phyloP scores from a whole-genome alignment of 2,329 filamentous ascomycete genomes.

The Fusarium foetens region DNA sequence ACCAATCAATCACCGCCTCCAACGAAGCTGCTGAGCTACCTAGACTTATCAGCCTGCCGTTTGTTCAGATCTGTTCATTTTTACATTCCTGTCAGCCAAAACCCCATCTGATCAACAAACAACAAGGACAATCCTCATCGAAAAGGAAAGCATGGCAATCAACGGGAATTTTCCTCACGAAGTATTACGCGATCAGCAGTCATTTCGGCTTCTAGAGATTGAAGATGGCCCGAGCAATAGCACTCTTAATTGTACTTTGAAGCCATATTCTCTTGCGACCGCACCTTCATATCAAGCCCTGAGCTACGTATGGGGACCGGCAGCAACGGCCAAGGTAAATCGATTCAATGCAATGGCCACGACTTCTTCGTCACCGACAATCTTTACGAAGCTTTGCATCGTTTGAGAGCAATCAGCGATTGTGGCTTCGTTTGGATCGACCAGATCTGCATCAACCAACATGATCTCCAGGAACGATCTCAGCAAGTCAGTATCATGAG shows the following conservation, averaged over 20 bases:
- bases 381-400: background rate
- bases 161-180: background rate
- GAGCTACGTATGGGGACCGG: background rate
- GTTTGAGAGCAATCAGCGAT: background rate
- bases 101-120: no score
- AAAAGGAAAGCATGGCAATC: background rate
- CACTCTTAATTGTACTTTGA: background rate
- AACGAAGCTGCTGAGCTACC: background rate
- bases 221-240: no score
- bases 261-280: background rate
- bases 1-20: background rate
- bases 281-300: background rate
- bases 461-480: background rate
- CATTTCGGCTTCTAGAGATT: background rate
- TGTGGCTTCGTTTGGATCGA: background rate
- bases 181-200: accelerated
- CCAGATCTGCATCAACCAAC: background rate
- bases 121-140: no score
- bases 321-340: background rate
- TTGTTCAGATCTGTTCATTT: no score
- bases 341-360: background rate
- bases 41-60: no score
- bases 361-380: background rate
- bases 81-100: no score
- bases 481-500: background rate